Conservation (phyloP, 208 protist species). For the Wallacemonas sp. region DNA sequence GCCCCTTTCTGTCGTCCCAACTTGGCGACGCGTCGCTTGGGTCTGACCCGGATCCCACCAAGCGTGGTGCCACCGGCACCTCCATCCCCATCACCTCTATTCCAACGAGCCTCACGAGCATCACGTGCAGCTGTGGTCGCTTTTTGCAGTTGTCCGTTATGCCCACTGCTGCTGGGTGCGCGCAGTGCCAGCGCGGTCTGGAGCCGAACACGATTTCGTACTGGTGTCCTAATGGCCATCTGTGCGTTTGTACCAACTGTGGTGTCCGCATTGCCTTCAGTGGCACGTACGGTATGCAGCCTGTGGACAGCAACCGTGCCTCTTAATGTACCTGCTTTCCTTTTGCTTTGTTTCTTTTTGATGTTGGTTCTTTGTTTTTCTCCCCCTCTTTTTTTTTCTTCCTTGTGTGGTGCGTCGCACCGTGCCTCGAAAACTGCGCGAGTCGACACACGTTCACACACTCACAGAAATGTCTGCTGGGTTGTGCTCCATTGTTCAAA, state of each 20-base stretch:
- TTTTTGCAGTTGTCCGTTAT: conserved; percentile 38
- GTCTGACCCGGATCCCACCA: not conserved
- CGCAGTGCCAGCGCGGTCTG: conserved; percentile 31
- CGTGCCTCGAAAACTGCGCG: too few relatives aligned
- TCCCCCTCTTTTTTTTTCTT: conserved; percentile 20
- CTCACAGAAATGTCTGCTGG: too few relatives aligned
- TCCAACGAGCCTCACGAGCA: conserved; percentile 16
- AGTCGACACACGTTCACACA: too few relatives aligned
- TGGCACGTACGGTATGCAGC: not conserved
- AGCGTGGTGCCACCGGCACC: not conserved
- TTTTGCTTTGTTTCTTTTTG: conserved; percentile 17
- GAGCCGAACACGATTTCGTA: conserved; percentile 32
- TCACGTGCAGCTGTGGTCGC: conserved; percentile 51
- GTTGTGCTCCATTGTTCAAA: too few relatives aligned
- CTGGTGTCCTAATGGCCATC: conserved; percentile 42
- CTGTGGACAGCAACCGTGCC: not conserved
- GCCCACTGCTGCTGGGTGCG: conserved; percentile 23
- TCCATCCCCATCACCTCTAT: conserved; percentile 5
- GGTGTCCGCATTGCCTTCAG: conserved; percentile 15
- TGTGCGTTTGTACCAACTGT: conserved; percentile 39
- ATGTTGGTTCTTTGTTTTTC: conserved; percentile 24
- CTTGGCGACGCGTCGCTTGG: not conserved
- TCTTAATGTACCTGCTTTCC: conserved; percentile 5
- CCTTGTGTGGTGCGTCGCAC: too few relatives aligned
- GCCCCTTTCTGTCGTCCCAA: not conserved